Evolutionary conservation across 2,329 filamentous ascomycete species (phyloP), one percentile per base, ranked within the genome.

Genomic region (Fusarium camptoceras): DNA sequence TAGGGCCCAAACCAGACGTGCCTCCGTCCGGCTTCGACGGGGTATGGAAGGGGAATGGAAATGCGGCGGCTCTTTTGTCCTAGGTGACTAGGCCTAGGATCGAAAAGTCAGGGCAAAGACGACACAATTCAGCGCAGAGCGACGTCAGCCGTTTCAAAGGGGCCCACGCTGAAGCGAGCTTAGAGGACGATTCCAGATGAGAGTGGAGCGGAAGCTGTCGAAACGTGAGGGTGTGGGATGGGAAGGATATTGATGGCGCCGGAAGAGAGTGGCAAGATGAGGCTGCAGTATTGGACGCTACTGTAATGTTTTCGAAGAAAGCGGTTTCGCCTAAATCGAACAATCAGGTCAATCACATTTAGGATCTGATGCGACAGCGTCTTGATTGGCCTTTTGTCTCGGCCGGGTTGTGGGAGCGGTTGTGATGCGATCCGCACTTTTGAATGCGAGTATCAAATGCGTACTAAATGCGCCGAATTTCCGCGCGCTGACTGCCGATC

Each of bases 21-120:
- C 59, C 61, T 68, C 49, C 53, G 59, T 70, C 69, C 60, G 68
- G 71, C 51, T 71, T 73, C 58, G 69, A 75, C 60, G 59, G 72
- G 64, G 63, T 62, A 71, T 71, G 53, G 73, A 75, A 73, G 71
- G 63, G 73, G 64, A 66, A 73, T 71, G 68, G 71, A 68, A 75
- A 66, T 68, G 68, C 71, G 66, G 74, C 71, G 73, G 74, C 74
- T 76, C 74, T 75, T 76, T 76, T 76, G 74, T 71, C 74, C 64
- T 59, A 63, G 71, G 55, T 55, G 63, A 62, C 73, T 71, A 70
- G 73, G 68, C 70, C 73, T 70, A 64, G 73, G 68, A 73, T 73
- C 72, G 57, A 69, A 70, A 67, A 50, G 71, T 71, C 68, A 74
- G 68, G 64, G 64, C 70, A 66, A 64, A 54, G 51, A 53, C 60